Base-by-base conservation (phyloP, 2,329 filamentous ascomycete genomes). In the Aureobasidium sp. region DNA sequence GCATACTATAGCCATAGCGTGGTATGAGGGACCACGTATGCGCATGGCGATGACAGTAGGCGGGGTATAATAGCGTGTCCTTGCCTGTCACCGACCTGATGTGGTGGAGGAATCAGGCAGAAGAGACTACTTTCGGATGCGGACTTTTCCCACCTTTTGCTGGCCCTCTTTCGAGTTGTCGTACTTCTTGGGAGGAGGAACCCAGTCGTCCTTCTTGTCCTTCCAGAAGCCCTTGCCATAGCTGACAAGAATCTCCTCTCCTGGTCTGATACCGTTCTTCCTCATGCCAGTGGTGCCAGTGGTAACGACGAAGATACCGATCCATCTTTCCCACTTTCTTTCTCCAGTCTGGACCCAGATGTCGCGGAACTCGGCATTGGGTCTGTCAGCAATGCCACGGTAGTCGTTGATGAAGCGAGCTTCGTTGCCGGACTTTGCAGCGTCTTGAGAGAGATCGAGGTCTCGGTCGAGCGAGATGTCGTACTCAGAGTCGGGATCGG, bases 391-490 rank as follows among this genome's bases (percentile, higher is more conserved):
- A 8, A 82, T 72, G 21, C 80, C 78, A 61, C 80, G 75, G 67
- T 82, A 82, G 67, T 82, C 80, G 64, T 82, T 82, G 63, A 79
- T 76, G 65, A 80, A 82, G 45, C 80, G 72, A 5, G 77, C 76
- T 65, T 82, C 79, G 64, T 82, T 82, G 32, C 80, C 80, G 64
- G 75, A 75, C 2, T 67, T 69, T 1, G 74, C 74, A 4, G 78
- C 79, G 65, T 82, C 80, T 10, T 82, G 74, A 21, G 76, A 75
- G 11, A 82, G 68, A 11, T 73, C 77, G 6, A 77, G 66, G 3
- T 82, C 78, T 27, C 78, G 73, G 67, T 82, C 79, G 14, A 82
- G 70, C 27, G 73, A 77, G 5, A 82, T 71, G 65, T 82, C 80
- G 68, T 82, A 82, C 67, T 81, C 74, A 21, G 76, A 79, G 4